Base-by-base conservation (phyloP, 345 rosid species). In the Salix koriyanagi region DNA sequence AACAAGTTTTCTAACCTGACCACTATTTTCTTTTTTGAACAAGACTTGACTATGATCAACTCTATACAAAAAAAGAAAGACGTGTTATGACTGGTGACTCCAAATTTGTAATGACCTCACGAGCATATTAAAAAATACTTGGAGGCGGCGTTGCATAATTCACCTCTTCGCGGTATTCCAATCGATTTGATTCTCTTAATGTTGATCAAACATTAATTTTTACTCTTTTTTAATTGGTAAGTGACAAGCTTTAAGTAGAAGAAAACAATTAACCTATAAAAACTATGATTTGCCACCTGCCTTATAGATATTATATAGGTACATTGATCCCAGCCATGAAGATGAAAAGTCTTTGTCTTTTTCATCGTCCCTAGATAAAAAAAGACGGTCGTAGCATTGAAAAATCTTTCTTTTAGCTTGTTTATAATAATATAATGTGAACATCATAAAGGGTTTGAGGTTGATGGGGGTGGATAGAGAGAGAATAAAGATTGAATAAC, bases 281-380 rank as follows among this genome's bases (percentile, higher is more conserved):
- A 41, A 52, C 65, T 52, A 67, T 68, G 41, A 68, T 56, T 30
- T 25, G 26, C 28, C 61, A 65, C 13, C 30, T 10, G 3, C 75
- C 71, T 76, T 72, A 61, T 73, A 4, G 18, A 10, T 5, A 13
- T 14, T 14, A 4, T 14, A 4, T 8, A 44, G 80, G 65, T 81
- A 18, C 80, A 73, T 81, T 77, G 80, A 52, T 64, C 78, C 84
- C 75, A 77, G 26, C 84, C 78, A 26, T 12, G 65, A 69, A 74
- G 50, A 61, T n/a, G 18, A 2, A 60, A 72, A 15, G 62, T 9
- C 26, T 56, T 2, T 56, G 10, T 10, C 11, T 48, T 62, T 73
- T 52, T 67, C 65, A 42, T 72, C 77, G 25, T 65, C 65, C 32
- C 60, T 32, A 32, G 60, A 65, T 50, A 62, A 56, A 62, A 56